These are phyloP conservation scores for Peribolospora kevripleyi DNA, from an alignment of 768 basidiomycete species.

Conservation along the genomic window DNA sequence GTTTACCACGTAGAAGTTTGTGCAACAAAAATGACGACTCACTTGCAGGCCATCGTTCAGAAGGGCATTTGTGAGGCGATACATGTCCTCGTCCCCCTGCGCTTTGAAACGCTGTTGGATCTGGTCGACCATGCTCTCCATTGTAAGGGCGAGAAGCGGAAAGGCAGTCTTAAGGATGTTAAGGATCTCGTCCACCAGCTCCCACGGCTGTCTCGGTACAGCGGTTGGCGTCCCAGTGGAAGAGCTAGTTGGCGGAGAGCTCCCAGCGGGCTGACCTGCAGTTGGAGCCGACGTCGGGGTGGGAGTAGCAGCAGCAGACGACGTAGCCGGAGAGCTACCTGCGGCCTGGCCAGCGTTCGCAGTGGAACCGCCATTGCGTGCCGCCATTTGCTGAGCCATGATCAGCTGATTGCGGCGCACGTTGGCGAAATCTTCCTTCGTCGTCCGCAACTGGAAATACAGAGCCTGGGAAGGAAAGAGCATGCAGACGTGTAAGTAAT, in stretches of 20 bases:
- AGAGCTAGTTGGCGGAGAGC: background rate
- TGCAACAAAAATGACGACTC: conserved; percentile 9
- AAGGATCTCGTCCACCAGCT: conserved; percentile 77
- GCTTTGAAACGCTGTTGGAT: conserved; percentile 72
- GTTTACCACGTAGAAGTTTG: background rate
- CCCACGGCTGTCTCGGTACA: conserved; percentile 37
- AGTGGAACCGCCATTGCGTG: conserved; percentile 8
- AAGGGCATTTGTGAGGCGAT: conserved; percentile 66
- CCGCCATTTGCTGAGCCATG: conserved; percentile 9
- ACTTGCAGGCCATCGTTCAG: conserved; percentile 71
- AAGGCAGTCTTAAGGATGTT: conserved; percentile 86
- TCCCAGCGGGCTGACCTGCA: background rate
- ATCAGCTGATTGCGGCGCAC: conserved; percentile 3
- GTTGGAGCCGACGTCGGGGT: background rate
- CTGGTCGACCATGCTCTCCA: conserved; percentile 95
- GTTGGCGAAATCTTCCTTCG: conserved; percentile 38
- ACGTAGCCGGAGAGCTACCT: conserved; percentile 10
- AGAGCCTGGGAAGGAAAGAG: conserved; percentile 36
- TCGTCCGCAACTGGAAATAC: conserved; percentile 81
- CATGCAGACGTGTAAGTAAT: background rate
- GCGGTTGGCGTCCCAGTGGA: background rate
- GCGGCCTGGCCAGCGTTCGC: background rate
- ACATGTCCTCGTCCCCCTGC: conserved; percentile 73
- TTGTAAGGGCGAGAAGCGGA: conserved; percentile 73
- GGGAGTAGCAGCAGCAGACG: background rate